Conservation (phyloP, 179 eudicot genomes). For the Camellia oleifera region DNA sequence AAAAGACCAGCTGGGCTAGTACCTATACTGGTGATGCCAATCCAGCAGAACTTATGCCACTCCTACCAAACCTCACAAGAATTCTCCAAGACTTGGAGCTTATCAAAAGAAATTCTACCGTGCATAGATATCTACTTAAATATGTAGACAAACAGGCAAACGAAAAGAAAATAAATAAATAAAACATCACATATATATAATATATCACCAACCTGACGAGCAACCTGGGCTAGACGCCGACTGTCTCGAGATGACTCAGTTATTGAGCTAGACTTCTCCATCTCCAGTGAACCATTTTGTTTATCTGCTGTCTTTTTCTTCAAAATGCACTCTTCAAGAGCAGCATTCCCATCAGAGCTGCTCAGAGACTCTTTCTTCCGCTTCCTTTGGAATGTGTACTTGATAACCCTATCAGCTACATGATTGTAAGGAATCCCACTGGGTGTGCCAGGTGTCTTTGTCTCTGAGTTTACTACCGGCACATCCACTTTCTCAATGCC, state of each 20-base stretch:
- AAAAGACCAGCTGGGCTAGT: not conserved
- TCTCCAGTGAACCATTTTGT: slow-evolving; percentile 21
- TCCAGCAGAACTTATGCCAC: not conserved
- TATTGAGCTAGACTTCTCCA: slow-evolving; percentile 22
- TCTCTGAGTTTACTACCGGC: slow-evolving; percentile 20
- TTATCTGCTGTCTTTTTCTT: slow-evolving; percentile 25
- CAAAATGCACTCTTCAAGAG: slow-evolving; percentile 18
- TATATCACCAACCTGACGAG: slow-evolving; percentile 40
- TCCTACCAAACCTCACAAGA: not conserved
- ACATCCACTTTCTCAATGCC: slow-evolving; percentile 26
- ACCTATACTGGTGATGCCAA: not conserved
- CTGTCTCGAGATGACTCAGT: slow-evolving; percentile 56
- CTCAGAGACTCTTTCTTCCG: slow-evolving; percentile 42
- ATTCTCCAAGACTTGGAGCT: not conserved
- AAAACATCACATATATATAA: not conserved
- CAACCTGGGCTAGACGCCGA: slow-evolving; percentile 36
- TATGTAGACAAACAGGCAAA: not conserved
- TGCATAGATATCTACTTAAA: not conserved
- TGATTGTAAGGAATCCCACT: slow-evolving; percentile 26
- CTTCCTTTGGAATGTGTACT: slow-evolving; percentile 74
- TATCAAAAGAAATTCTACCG: not conserved
- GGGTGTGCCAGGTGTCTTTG: slow-evolving; percentile 22
- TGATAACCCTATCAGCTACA: slow-evolving; percentile 39
- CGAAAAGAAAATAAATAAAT: not conserved
- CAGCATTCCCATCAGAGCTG: slow-evolving; percentile 26